phyloP scores from a whole-genome alignment of 148 eudicot species.

The Persicaria tinctoria region DNA sequence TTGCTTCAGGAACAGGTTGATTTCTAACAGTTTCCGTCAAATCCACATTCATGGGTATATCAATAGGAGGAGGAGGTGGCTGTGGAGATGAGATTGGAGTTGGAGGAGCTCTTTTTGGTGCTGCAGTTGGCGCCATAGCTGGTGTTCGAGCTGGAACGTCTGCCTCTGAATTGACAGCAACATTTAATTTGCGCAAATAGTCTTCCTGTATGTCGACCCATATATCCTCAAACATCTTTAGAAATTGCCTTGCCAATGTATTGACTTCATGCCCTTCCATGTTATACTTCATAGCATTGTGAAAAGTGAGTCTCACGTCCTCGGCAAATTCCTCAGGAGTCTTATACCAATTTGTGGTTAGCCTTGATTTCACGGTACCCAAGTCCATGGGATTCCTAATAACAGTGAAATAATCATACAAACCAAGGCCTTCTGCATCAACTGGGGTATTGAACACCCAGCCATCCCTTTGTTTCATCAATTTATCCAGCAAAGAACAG shows the following conservation, averaged over 20 bases:
- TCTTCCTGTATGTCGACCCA: conserved; percentile 66
- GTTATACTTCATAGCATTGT: conserved; percentile 86
- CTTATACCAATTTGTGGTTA: conserved; percentile 62
- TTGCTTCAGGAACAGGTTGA: conserved; percentile 18
- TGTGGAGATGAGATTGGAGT: conserved; percentile 33
- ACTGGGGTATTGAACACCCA: conserved; percentile 90
- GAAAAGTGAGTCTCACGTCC: conserved; percentile 25
- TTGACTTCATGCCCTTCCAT: conserved; percentile 86
- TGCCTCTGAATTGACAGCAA: conserved; percentile 32
- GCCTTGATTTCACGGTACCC: conserved; percentile 83
- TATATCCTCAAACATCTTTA: conserved; percentile 68
- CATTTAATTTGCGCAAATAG: conserved; percentile 39
- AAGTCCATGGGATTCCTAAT: conserved; percentile 90
- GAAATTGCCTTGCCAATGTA: conserved; percentile 67
- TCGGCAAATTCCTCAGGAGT: conserved; percentile 53
- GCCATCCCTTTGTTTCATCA: conserved; percentile 91
- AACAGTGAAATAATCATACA: conserved; percentile 75
- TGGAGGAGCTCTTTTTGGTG: conserved; percentile 27
- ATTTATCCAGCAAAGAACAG: conserved; percentile 49
- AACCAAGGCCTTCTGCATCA: conserved; percentile 60
- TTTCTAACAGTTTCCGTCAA: not conserved
- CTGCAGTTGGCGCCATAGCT: conserved; percentile 36
- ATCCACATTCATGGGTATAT: not conserved
- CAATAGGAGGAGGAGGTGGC: conserved; percentile 31
- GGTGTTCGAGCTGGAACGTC: conserved; percentile 48